phyloP scores from a whole-genome alignment of 2,329 filamentous ascomycete species.

The Sporothrix brunneoviolacea region DNA sequence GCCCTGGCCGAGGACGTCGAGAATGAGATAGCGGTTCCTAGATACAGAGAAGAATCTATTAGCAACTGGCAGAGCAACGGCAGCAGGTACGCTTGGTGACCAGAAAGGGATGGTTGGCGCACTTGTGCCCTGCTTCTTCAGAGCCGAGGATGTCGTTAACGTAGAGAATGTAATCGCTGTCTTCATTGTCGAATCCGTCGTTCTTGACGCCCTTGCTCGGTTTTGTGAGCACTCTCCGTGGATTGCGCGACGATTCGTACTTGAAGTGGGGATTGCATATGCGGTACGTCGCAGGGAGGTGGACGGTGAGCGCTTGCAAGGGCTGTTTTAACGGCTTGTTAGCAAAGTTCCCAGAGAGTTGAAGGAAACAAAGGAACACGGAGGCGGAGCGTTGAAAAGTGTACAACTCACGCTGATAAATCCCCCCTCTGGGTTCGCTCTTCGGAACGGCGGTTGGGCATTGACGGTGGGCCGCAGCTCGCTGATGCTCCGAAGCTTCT shows the following conservation, averaged over 20 bases:
- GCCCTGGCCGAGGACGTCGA: constrained; percentile 93
- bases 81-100: too few species aligned
- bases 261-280: constrained; percentile 98
- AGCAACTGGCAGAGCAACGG: not conserved
- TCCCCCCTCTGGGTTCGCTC: constrained; percentile 92
- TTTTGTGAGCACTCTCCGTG: constrained; percentile 90
- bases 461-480: constrained; percentile 82
- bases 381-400: too few species aligned
- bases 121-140: constrained; percentile 97
- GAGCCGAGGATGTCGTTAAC: constrained; percentile 98
- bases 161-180: constrained; percentile 98
- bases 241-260: constrained; percentile 96
- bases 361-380: too few species aligned
- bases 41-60: constrained; percentile 10
- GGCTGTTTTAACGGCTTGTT: constrained; percentile 48
- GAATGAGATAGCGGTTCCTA: constrained; percentile 90
- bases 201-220: constrained; percentile 98
- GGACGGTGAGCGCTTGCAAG: constrained; percentile 87
- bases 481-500: constrained; percentile 62
- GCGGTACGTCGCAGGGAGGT: constrained; percentile 89
- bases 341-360: too few species aligned
- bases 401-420: constrained; percentile 81
- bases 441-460: constrained; percentile 78
- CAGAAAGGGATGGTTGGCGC: constrained; percentile 29
- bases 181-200: constrained; percentile 97